Base-by-base conservation (phyloP, 2,329 filamentous ascomycete species). In the Endocalyx cinctus region DNA sequence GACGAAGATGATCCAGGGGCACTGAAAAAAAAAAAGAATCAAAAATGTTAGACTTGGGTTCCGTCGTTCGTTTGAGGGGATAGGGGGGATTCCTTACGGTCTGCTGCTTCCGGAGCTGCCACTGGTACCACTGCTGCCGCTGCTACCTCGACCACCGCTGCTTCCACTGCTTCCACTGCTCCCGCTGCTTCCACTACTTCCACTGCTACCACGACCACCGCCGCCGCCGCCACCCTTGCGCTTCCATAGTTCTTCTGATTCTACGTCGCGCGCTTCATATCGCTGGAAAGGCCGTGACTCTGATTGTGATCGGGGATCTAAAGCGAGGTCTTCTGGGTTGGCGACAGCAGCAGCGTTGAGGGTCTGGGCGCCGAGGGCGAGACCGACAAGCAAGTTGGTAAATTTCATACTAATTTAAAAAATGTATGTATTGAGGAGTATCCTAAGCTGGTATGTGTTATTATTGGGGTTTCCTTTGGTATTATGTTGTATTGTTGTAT, bases 241-340 rank as follows among this genome's bases (percentile, higher is more conserved):
- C 63, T 77, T 79, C 62, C 66, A 78, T 15, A 80, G 56, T 19
- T n/a, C n/a, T n/a, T n/a, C n/a, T n/a, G n/a, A n/a, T n/a, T n/a
- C n/a, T n/a, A 23, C 8, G n/a, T 23, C 20, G 8, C n/a, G 8
- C 20, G 8, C 20, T 8, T 8, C n/a, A 8, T 33, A 34, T 17
- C 29, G 32, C 15, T 39, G 34, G 12, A 18, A 14, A 10, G 36
- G 31, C 29, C 37, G 39, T 22, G 39, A 29, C 27, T 48, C 31
- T 15, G 40, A 25, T 22, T 44, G 32, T 13, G 37, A 32, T 13
- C 42, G 39, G 15, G 34, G 27, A 10, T 46, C 33, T 35, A 53
- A 17, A 17, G 39, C 33, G 39, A 44, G 34, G 17, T 44, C 34
- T 17, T 50, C 27, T 14, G 39, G 6, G 23, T 37, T 36, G 7